Conservation (phyloP, 148 eudicot genomes). For the Pouteria glomerata region DNA sequence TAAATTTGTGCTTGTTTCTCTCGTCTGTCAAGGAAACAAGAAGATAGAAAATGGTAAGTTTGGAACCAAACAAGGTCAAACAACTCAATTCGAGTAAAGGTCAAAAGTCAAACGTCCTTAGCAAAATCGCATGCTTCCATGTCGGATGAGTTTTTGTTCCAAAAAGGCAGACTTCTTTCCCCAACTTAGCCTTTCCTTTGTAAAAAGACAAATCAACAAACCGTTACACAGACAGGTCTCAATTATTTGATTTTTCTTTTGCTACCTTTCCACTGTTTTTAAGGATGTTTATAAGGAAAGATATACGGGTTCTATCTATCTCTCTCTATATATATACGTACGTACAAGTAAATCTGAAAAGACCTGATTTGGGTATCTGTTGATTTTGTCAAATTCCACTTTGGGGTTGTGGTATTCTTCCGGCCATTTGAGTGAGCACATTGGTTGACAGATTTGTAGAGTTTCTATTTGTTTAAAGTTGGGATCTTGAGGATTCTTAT, state of each 20-base stretch:
- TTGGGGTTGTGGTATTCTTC: background rate
- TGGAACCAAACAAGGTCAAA: no score
- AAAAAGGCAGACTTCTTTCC: no score
- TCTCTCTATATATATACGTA: no score
- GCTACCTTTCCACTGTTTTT: background rate
- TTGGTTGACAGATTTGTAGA: background rate
- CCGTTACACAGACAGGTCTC: slow-evolving; percentile 18
- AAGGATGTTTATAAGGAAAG: background rate
- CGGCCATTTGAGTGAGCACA: slow-evolving; percentile 1
- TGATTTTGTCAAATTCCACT: background rate
- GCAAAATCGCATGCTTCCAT: background rate
- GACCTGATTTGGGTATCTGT: background rate
- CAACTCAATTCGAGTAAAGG: no score
- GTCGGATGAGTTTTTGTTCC: no score
- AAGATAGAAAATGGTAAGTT: no score
- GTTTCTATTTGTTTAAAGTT: background rate
- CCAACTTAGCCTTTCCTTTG: background rate
- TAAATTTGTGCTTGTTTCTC: no score
- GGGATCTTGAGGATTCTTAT: background rate
- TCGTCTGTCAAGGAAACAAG: no score
- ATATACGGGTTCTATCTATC: background rate
- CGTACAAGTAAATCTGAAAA: no score
- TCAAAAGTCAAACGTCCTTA: no score
- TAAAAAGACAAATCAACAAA: slow-evolving; percentile 31
- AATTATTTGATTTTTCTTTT: background rate